These are phyloP conservation scores for Smallanthus sonchifolius DNA, from an alignment of 129 eudicot species.

Conservation along the genomic window DNA sequence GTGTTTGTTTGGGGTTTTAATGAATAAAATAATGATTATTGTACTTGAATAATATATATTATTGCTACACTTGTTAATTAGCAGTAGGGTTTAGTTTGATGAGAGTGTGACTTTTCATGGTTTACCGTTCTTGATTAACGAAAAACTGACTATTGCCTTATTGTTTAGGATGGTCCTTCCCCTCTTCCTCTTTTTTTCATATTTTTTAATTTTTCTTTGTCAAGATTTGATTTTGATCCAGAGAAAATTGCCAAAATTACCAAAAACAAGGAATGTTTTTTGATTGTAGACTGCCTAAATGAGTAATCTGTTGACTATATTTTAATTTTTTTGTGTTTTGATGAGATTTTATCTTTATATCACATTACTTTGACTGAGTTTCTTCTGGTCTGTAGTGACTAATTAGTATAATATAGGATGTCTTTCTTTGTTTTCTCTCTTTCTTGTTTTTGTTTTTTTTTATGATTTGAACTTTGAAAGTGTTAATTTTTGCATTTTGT, in stretches of 20 bases:
- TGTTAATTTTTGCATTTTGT: neutral
- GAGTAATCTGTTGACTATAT: neutral
- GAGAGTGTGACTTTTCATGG: constrained; percentile 27
- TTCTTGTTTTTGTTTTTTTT: neutral
- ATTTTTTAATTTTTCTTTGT: no score
- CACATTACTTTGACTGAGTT: constrained; percentile 1
- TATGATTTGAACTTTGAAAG: neutral
- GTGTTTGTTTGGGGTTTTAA: neutral
- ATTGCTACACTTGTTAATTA: constrained; percentile 1
- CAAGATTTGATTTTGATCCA: neutral
- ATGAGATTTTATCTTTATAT: neutral
- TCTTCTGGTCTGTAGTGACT: neutral
- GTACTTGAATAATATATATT: constrained; percentile 3
- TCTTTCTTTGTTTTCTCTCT: neutral
- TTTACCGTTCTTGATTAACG: constrained; percentile 28
- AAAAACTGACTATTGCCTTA: constrained; percentile 4
- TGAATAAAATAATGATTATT: neutral
- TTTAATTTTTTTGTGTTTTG: neutral
- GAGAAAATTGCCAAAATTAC: neutral
- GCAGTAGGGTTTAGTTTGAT: constrained; percentile 29
- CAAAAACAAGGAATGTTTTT: neutral
- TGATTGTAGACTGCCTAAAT: neutral
- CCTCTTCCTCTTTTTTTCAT: neutral
- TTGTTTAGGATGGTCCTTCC: constrained; percentile 12
- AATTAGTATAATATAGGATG: neutral